Evolutionary conservation across 1,139 yeast genomes (phyloP).

Genomic region (Pichia sp.): DNA sequence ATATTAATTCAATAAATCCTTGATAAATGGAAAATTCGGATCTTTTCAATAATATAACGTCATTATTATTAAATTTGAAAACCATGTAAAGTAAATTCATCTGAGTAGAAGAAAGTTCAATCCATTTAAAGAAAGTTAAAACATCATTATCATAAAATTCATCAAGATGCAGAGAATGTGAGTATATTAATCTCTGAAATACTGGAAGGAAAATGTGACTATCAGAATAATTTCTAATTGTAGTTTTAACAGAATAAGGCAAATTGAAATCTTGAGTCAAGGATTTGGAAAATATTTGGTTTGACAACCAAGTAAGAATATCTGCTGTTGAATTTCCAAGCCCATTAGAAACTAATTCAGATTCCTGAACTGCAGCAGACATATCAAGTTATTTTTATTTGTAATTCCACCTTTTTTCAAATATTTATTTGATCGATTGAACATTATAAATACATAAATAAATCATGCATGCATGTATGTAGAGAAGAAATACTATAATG

Average conservation of each 20-base stretch:
- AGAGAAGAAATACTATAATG: no score
- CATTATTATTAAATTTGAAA: constrained; percentile 9
- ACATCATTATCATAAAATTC: background rate
- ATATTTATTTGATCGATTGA: no score
- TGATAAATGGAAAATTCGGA: constrained; percentile 15
- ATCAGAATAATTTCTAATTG: constrained; percentile 1
- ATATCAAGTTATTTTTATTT: background rate
- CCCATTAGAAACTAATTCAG: background rate
- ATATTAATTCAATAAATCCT: constrained; percentile 4
- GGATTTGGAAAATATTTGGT: constrained; percentile 4
- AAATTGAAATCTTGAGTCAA: background rate
- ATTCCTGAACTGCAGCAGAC: background rate
- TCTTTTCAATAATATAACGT: constrained; percentile 9
- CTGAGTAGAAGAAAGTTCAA: constrained; percentile 9
- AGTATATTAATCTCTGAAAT: constrained; percentile 11
- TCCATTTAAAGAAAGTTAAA: constrained; percentile 6
- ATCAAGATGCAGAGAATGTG: constrained; percentile 1
- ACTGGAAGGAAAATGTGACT: constrained; percentile 7
- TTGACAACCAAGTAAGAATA: constrained; percentile 3
- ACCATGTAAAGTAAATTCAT: constrained; percentile 7
- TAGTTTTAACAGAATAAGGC: constrained; percentile 3
- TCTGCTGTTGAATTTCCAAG: background rate
- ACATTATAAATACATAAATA: no score
- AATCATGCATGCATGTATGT: no score
- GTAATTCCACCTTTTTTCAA: no score